Evolutionary conservation across 208 protist genomes (phyloP).

Genomic region (Crithidia bombi): DNA sequence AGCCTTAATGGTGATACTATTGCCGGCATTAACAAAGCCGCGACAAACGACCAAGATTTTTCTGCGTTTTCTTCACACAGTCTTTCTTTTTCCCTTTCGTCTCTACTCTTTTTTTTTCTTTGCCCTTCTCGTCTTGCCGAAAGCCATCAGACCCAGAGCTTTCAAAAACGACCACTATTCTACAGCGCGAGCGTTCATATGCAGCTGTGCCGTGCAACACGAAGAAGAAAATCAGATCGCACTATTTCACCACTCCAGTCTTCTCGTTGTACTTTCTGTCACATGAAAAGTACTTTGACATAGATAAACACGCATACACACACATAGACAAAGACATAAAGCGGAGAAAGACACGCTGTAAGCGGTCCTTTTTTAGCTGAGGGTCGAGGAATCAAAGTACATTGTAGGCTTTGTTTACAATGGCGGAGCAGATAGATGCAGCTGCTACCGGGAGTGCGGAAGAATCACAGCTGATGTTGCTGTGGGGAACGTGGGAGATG

Average conservation of each 20-base stretch:
- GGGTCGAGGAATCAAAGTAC: not conserved
- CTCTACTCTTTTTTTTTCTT: not conserved
- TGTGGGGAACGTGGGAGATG: slow-evolving; percentile 93
- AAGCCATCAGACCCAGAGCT: too few species aligned
- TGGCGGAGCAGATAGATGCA: slow-evolving; percentile 13
- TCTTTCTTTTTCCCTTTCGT: not conserved
- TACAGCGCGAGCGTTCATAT: too few species aligned
- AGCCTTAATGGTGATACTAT: too few species aligned
- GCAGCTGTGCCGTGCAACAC: too few species aligned
- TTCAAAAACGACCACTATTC: too few species aligned
- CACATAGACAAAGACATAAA: not conserved
- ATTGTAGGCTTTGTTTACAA: not conserved
- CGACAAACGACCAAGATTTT: not conserved
- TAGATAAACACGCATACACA: not conserved
- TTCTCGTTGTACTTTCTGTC: too few species aligned
- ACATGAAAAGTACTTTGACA: not conserved
- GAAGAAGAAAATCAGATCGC: too few species aligned
- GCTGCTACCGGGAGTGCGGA: slow-evolving; percentile 19
- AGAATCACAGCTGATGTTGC: slow-evolving; percentile 52
- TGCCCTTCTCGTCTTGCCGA: too few species aligned
- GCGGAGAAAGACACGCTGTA: not conserved
- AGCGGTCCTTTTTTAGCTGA: slow-evolving; percentile 1
- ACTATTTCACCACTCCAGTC: too few species aligned
- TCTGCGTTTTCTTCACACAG: not conserved
- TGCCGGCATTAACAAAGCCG: too few species aligned